Evolutionary conservation across 2,329 filamentous ascomycete species (phyloP).

Genomic region (Nothopassalora personata): DNA sequence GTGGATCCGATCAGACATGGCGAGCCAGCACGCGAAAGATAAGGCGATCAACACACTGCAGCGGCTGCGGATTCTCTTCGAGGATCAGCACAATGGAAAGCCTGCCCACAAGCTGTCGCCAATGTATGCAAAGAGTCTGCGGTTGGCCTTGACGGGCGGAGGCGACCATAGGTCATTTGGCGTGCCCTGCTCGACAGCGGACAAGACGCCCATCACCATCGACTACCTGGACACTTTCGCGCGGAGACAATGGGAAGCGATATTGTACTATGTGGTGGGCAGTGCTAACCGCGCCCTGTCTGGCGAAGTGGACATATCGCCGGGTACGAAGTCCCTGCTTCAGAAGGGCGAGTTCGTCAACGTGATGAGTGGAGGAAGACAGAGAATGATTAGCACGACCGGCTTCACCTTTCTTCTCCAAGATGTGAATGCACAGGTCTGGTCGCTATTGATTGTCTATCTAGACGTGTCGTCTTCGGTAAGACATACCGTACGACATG

Average conservation of each 20-base stretch:
- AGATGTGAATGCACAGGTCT: constrained; percentile 93
- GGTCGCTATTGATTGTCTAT: constrained; percentile 90
- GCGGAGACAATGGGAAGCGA: constrained; percentile 87
- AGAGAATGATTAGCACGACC: constrained; percentile 70
- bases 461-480: constrained; percentile 64
- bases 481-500: background rate
- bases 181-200: constrained; percentile 65
- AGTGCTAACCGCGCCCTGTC: constrained; percentile 54
- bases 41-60: constrained; percentile 76
- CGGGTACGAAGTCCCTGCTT: constrained; percentile 79
- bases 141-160: constrained; percentile 73
- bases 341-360: constrained; percentile 77
- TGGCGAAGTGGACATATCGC: constrained; percentile 45
- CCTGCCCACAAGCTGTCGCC: constrained; percentile 71
- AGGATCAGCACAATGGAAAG: constrained; percentile 55
- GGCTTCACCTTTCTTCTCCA: constrained; percentile 94
- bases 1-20: constrained; percentile 66
- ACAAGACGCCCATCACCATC: constrained; percentile 60
- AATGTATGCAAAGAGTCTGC: constrained; percentile 77
- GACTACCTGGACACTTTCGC: constrained; percentile 79
- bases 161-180: constrained; percentile 86
- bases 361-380: constrained; percentile 29
- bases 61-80: constrained; percentile 77
- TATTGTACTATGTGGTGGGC: constrained; percentile 90
- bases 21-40: constrained; percentile 58